These are phyloP conservation scores for Gastrolobium villosum DNA, from an alignment of 306 rosid species.

Conservation along the genomic window DNA sequence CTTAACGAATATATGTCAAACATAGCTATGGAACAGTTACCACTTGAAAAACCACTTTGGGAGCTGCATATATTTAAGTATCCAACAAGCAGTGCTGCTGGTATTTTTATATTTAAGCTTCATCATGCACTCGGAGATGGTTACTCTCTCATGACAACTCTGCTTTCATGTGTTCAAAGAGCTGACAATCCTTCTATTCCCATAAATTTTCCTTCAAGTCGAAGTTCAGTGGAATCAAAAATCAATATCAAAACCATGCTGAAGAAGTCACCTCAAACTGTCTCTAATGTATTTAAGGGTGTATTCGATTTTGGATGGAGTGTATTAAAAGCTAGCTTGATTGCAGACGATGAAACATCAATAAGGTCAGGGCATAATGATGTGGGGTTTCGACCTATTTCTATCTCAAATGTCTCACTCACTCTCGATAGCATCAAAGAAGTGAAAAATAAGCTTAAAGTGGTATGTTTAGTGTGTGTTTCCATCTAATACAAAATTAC, in stretches of 20 bases:
- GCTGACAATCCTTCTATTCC: conserved; percentile 57
- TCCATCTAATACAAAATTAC: background rate
- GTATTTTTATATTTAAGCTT: conserved; percentile 47
- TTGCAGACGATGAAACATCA: conserved; percentile 56
- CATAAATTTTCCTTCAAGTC: conserved; percentile 54
- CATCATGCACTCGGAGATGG: conserved; percentile 71
- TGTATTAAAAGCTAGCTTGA: conserved; percentile 16
- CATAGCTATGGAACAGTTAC: conserved; percentile 15
- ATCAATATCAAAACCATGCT: background rate
- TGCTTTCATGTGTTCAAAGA: conserved; percentile 52
- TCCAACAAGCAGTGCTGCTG: conserved; percentile 54
- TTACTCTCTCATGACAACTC: conserved; percentile 56
- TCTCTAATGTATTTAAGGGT: conserved; percentile 10
- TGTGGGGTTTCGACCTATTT: conserved; percentile 42
- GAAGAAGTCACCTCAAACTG: background rate
- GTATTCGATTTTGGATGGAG: conserved; percentile 43
- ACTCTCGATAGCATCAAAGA: conserved; percentile 52
- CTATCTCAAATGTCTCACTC: conserved; percentile 39
- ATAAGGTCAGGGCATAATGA: conserved; percentile 51
- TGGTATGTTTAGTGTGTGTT: conserved; percentile 45
- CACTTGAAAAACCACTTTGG: conserved; percentile 56
- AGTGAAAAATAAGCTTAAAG: conserved; percentile 53
- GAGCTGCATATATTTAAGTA: conserved; percentile 56
- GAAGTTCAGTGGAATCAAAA: background rate
- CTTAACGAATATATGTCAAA: conserved; percentile 50